Conservation (phyloP, 179 eudicot genomes). For the Patellifolia procumbens region DNA sequence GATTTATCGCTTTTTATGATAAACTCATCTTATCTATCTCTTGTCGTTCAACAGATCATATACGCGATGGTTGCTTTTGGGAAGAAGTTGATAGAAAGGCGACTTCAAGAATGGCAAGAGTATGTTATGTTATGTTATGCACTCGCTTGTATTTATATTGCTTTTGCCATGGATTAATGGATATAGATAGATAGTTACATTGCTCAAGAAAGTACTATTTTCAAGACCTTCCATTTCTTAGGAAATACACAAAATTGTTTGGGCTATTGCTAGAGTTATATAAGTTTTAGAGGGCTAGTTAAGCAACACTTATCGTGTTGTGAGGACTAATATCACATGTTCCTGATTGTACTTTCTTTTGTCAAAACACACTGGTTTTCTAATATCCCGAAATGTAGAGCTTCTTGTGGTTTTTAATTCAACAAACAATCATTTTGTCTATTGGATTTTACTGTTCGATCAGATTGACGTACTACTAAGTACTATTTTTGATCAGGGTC, state of each 20-base stretch:
- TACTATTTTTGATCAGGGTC: too few relatives aligned
- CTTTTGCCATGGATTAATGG: not conserved
- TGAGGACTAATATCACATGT: not conserved
- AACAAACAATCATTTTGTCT: too few relatives aligned
- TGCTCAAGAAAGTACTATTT: not conserved
- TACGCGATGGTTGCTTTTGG: constrained; percentile 74
- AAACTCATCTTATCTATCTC: not conserved
- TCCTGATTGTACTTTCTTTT: not conserved
- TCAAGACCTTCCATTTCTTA: not conserved
- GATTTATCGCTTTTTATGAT: not conserved
- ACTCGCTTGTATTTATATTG: not conserved
- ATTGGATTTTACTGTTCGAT: too few relatives aligned
- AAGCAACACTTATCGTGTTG: not conserved
- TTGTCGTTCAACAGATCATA: constrained; percentile 21
- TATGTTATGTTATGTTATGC: constrained; percentile 26
- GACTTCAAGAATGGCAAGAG: constrained; percentile 79
- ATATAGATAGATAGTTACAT: not conserved
- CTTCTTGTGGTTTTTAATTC: too few relatives aligned
- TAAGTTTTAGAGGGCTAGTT: not conserved
- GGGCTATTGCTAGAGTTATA: not conserved
- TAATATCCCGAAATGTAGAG: not conserved
- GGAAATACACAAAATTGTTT: not conserved
- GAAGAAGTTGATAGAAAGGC: constrained; percentile 75
- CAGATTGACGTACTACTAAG: too few relatives aligned
- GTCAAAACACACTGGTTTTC: not conserved